These are phyloP conservation scores for Leishmania tarentolae DNA, from an alignment of 208 protist genomes.

Conservation along the genomic window DNA sequence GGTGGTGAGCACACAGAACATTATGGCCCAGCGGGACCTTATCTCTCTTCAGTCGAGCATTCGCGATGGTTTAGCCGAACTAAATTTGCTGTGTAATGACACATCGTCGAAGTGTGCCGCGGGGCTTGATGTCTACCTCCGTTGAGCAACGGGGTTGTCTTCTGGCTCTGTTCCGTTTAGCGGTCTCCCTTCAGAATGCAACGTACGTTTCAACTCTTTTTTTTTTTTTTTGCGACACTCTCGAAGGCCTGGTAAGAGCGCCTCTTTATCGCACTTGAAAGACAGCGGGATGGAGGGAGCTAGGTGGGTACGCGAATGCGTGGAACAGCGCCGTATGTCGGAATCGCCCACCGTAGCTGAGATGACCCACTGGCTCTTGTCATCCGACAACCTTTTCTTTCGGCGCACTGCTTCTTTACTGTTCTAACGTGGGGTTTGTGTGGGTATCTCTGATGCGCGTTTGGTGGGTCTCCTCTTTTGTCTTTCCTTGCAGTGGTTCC, in stretches of 20 bases:
- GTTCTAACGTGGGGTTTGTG: too few species aligned
- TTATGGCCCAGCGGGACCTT: conserved; percentile 54
- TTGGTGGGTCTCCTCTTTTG: neutral
- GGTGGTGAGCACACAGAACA: conserved; percentile 43
- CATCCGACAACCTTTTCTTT: too few species aligned
- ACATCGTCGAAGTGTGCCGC: conserved; percentile 23
- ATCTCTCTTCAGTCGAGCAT: conserved; percentile 36
- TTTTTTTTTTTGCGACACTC: neutral
- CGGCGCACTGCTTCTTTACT: too few species aligned
- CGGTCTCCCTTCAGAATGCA: neutral
- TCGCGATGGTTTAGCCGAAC: conserved; percentile 21
- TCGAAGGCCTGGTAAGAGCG: neutral
- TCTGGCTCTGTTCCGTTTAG: neutral
- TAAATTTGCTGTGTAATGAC: conserved; percentile 31
- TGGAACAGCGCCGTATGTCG: neutral
- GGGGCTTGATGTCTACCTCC: conserved; percentile 39
- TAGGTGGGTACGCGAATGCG: neutral
- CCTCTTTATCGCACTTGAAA: neutral
- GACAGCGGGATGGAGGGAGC: neutral
- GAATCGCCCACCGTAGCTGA: neutral
- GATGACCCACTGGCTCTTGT: too few species aligned
- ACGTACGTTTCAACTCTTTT: neutral
- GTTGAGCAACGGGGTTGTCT: neutral
- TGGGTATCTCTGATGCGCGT: neutral
- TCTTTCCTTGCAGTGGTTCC: neutral